A percentile compares a stretch with the other conserved stretches of the same genome.
Evolutionary conservation across 306 rosid species (phyloP).

Genomic region (Elaeagnus macrophylla): DNA sequence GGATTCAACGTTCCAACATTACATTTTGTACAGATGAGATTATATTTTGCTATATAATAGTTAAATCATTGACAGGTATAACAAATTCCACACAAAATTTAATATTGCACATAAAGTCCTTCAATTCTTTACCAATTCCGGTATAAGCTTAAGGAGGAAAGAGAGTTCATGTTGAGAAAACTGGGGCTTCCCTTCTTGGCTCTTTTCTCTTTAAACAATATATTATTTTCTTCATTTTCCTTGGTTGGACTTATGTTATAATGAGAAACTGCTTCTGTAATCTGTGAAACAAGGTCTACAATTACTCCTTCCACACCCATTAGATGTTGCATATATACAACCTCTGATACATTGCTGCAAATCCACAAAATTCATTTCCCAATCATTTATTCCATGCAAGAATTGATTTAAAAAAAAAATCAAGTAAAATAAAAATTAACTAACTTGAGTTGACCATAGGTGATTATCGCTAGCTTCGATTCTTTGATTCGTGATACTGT

Average conservation of each 20-base stretch:
- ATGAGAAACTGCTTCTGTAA: slow-evolving; percentile 27
- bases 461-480: slow-evolving; percentile 28
- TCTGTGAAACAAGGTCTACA: slow-evolving; percentile 35
- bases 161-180: background rate
- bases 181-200: background rate
- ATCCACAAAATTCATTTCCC: no score
- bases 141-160: slow-evolving; percentile 5
- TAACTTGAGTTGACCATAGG: slow-evolving; percentile 41
- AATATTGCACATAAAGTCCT: no score
- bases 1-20: no score
- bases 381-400: no score
- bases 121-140: slow-evolving; percentile 10
- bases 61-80: no score
- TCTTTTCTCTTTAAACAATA: background rate
- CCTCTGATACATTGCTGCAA: slow-evolving; percentile 33
- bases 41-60: no score
- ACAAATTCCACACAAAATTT: no score
- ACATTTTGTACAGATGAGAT: no score
- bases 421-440: no score
- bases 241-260: background rate
- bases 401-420: no score
- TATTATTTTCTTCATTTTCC: background rate
- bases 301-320: slow-evolving; percentile 40
- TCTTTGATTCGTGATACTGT: slow-evolving; percentile 30
- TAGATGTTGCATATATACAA: slow-evolving; percentile 29